Base-by-base conservation (phyloP, 2,329 filamentous ascomycete genomes). In the Chrysosporium queenslandicum region DNA sequence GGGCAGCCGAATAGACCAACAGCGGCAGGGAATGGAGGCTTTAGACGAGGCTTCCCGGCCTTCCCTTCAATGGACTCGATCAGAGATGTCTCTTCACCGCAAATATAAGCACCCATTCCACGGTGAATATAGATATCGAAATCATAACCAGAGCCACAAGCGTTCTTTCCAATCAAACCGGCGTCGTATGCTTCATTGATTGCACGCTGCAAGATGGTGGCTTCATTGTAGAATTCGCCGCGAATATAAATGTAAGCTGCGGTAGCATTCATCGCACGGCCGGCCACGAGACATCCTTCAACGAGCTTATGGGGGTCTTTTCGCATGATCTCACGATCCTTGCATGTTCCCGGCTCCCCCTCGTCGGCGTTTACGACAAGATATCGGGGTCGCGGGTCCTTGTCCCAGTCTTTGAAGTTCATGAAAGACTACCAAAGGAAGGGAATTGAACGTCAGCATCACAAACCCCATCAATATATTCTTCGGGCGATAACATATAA, bases 391-490 rank as follows among this genome's bases (percentile, higher is more conserved):
- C 94, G 94, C 63, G 73, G 85, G 70, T 97, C 92, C 75, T 98
- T 94, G 65, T 98, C 91, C 92, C 92, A 98, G 64, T 89, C 92
- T 75, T 96, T 96, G 78, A 91, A 90, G 79, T 98, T 98, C 92
- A 98, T 98, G 74, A 98, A 98, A 46, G 90, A 96, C 89, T 94
- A 65, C 58, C 47, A 64, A 63, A 54, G 9, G 34, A 21, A 27
- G 18, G n/a, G 40, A 41, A 34, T 50, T 46, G 48, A 53, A 40
- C 36, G 37, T 56, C 51, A 52, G 53, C 20, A 41, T n/a, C 14
- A 23, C 23, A 25, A 40, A 25, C 27, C 12, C 36, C n/a, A 16
- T n/a, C 5, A 9, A 20, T 18, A 39, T 6, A 18, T 39, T n/a
- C 5, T 23, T n/a, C 23, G 3, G 9, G 21, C 16, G n/a, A 41